Percentiles rank a stretch among this genome's conserved stretches.
These are phyloP conservation scores for Penicillium sp. DNA, from an alignment of 2,329 filamentous ascomycete genomes.

Conservation along the genomic window DNA sequence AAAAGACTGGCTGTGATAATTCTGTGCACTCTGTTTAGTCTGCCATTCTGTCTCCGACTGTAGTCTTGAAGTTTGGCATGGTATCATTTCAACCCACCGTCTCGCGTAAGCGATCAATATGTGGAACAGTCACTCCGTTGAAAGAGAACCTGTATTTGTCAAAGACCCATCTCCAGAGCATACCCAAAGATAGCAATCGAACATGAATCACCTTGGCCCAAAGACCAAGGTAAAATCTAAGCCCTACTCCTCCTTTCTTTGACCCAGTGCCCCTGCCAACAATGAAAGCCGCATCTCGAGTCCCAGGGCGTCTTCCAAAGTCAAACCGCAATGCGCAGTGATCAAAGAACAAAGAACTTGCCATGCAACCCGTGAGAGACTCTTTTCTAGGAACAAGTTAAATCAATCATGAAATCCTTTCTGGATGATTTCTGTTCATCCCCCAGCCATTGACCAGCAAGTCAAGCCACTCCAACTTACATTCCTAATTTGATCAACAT, in stretches of 20 bases:
- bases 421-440: background rate
- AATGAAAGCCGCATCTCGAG: background rate
- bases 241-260: background rate
- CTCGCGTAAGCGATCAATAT: background rate
- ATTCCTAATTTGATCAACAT: background rate
- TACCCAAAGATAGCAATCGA: background rate
- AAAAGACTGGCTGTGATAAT: background rate
- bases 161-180: background rate
- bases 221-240: background rate
- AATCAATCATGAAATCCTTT: background rate
- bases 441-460: no score
- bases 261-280: background rate
- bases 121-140: background rate
- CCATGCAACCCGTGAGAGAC: background rate
- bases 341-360: background rate
- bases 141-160: background rate
- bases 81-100: background rate
- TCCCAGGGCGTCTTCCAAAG: background rate
- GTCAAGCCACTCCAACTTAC: no score
- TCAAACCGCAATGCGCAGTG: background rate
- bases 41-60: background rate
- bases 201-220: background rate
- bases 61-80: background rate
- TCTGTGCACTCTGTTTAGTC: background rate
- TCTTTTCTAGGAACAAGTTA: background rate